Evolutionary conservation across 192 early-diverging fungal genomes (phyloP).

Genomic region (Glomus cerebriforme): DNA sequence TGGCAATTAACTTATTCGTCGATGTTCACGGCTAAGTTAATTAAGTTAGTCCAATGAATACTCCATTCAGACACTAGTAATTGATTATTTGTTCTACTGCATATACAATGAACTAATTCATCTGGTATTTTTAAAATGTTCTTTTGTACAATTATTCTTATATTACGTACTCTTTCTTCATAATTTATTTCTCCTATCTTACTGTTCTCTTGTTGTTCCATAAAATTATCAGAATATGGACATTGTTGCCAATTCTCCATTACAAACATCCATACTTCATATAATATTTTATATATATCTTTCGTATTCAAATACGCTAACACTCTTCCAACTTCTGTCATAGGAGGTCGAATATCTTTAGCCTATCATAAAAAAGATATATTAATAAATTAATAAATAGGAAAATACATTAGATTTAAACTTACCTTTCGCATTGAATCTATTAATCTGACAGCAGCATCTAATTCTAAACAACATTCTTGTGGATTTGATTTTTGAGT

Average conservation of each 20-base stretch:
- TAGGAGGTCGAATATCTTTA: not conserved
- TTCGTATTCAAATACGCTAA: conserved; percentile 1
- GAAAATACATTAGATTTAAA: not conserved
- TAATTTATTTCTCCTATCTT: not conserved
- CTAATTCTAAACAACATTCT: conserved; percentile 2
- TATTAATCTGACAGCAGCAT: not conserved
- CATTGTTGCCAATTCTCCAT: conserved; percentile 25
- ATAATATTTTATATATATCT: conserved; percentile 17
- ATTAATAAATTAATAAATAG: not conserved
- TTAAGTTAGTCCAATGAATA: not conserved
- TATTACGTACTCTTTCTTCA: not conserved
- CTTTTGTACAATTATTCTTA: conserved; percentile 10
- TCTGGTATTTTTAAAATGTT: conserved; percentile 16
- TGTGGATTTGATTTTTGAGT: not conserved
- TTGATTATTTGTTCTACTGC: not conserved
- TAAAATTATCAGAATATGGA: conserved; percentile 17
- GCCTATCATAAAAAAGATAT: not conserved
- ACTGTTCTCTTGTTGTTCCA: not conserved
- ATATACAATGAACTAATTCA: not conserved
- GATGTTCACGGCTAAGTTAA: not conserved
- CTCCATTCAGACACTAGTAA: not conserved
- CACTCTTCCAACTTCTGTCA: not conserved
- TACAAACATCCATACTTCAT: conserved; percentile 22
- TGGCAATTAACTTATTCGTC: not conserved
- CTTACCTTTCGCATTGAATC: conserved; percentile 7